Base-by-base conservation (phyloP, 2,329 filamentous ascomycete species). In the Phialemonium atrogriseum region DNA sequence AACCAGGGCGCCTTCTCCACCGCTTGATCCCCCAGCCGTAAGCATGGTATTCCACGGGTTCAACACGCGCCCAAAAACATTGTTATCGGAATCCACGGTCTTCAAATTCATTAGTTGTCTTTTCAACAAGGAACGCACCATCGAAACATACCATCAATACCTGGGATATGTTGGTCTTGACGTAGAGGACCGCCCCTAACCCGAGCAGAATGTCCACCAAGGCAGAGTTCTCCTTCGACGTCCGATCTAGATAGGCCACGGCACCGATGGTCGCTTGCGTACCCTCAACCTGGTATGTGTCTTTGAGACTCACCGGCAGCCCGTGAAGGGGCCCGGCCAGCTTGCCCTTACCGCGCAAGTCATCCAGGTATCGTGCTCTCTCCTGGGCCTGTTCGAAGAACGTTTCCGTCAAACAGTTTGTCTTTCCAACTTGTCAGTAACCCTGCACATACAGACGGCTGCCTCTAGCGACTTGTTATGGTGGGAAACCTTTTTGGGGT, bases 131-230 rank as follows among this genome's bases (percentile, higher is more conserved):
- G n/a, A n/a, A n/a, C n/a, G n/a, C n/a, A n/a, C n/a, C n/a, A n/a
- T n/a, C n/a, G n/a, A n/a, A n/a, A n/a, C n/a, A n/a, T n/a, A n/a
- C n/a, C 23, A 5, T 22, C 20, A 22, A 8, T 7, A 13, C 27
- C 35, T 44, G 41, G 2, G 41, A 40, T 7, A 40, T 29, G 15
- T 38, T 37, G 3, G 41, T 42, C 28, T 44, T 44, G 34, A 38
- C 39, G 16, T 38, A 42, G 11, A 42, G 26, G 5, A 44, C 37
- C 8, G 42, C 42, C 1, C 42, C 42, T 11, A 40, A 24, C 11
- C 13, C 24, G 7, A 42, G 34, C 10, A 44, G 28, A 7, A 40
- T 38, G 13, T 40, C 32, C 3, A n/a, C n/a, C n/a, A 44, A 24
- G 12, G 34, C 30, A 4, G 37, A 39, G 27, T 37, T 36, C 28